phyloP scores from a whole-genome alignment of 306 rosid species.

The Macrotyloma uniflorum region DNA sequence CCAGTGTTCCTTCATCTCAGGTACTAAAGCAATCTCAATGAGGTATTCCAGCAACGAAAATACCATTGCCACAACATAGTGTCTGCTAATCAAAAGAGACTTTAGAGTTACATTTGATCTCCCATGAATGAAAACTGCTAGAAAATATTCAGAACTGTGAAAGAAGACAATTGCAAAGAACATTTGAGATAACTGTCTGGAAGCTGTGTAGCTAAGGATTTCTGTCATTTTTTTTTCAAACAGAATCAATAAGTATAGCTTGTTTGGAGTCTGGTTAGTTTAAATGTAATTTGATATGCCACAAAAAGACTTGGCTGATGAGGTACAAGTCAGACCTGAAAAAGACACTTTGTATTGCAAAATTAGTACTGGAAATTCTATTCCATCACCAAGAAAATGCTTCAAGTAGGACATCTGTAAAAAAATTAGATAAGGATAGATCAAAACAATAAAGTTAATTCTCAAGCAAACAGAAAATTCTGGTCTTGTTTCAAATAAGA shows the following conservation, averaged over 20 bases:
- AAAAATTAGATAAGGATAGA: background rate
- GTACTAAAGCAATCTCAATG: constrained; percentile 58
- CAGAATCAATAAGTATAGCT: constrained; percentile 28
- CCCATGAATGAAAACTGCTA: constrained; percentile 76
- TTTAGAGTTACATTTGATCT: constrained; percentile 57
- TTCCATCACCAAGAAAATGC: constrained; percentile 31
- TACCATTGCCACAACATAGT: constrained; percentile 71
- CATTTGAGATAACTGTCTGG: constrained; percentile 73
- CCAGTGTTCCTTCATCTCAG: constrained; percentile 76
- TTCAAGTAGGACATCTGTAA: constrained; percentile 37
- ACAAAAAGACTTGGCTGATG: constrained; percentile 35
- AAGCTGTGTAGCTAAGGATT: constrained; percentile 63
- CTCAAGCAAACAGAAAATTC: background rate
- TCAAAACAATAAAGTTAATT: constrained; percentile 6
- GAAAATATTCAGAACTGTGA: constrained; percentile 75
- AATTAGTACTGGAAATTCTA: constrained; percentile 23
- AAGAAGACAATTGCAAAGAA: constrained; percentile 61
- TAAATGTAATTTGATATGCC: constrained; percentile 30
- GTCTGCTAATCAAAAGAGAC: constrained; percentile 78
- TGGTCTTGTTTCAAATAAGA: background rate
- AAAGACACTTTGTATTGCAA: constrained; percentile 34
- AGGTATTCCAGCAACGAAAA: constrained; percentile 73
- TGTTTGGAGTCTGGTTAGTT: constrained; percentile 1
- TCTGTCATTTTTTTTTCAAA: constrained; percentile 60
- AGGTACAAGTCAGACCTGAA: constrained; percentile 46